phyloP scores from a whole-genome alignment of 2,329 filamentous ascomycete genomes.

The Chaetomium strumarium region DNA sequence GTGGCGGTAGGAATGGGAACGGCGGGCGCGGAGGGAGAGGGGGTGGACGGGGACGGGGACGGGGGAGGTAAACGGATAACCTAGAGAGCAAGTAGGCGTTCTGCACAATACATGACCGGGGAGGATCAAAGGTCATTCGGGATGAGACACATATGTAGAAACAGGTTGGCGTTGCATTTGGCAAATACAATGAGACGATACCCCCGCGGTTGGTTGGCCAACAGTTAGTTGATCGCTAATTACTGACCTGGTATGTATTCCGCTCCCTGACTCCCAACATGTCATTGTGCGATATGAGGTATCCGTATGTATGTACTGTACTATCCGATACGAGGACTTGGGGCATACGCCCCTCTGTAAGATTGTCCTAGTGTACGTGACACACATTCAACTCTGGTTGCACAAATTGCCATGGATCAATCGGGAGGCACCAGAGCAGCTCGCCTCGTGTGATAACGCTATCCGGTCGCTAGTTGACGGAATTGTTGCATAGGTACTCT shows the following conservation, averaged over 20 bases:
- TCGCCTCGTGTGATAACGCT: slow-evolving; percentile 1
- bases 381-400: slow-evolving; percentile 1
- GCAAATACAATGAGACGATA: background rate
- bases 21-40: slow-evolving; percentile 17
- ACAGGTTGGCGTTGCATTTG: background rate
- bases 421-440: background rate
- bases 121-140: too few species aligned
- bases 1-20: slow-evolving; percentile 26
- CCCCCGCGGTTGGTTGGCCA: background rate
- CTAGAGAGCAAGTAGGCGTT: too few species aligned
- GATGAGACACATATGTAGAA: too few species aligned
- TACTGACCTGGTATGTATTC: too few species aligned
- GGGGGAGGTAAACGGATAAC: background rate
- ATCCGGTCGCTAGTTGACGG: slow-evolving; percentile 10
- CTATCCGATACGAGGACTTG: background rate
- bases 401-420: background rate
- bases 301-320: too few species aligned
- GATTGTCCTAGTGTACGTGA: too few species aligned
- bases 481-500: background rate
- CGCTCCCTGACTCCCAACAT: too few species aligned
- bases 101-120: too few species aligned
- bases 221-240: too few species aligned
- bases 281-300: too few species aligned
- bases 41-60: slow-evolving; percentile 19
- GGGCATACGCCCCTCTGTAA: background rate